Evolutionary conservation across 306 rosid species (phyloP), one percentile per base, ranked within the genome.

Genomic region (Sophora flavescens): DNA sequence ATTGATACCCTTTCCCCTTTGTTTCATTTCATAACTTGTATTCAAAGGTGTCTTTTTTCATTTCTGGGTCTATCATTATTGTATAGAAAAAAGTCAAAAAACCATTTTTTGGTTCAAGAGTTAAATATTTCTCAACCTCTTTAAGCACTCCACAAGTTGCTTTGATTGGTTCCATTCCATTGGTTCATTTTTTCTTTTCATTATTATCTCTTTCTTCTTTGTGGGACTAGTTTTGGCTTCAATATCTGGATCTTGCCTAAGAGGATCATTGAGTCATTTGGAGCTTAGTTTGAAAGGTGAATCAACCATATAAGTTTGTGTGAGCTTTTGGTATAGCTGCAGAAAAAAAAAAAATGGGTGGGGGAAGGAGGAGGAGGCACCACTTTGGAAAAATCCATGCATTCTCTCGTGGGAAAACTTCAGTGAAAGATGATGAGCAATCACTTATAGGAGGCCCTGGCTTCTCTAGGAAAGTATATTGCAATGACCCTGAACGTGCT

Each of bases 361-460:
- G 91, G 4, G 87, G 87, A 36, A 87, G 92, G 42, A 87, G 74
- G 57, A 95, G 83, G 82, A 89, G 41, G 81, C 91, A 79, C 16
- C 96, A 96, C 60, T 89, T 95, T 11, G 65, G 92, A 17, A 89
- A 89, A 83, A 92, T 96, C 82, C 99, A 96, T 81, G 96, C 93
- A 7, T 96, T 93, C 72, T 1, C 87, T 1, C 63, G 99, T 75
- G 96, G 96, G 48, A 95, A 68, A 73, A 76, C 96, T 16, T 92
- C 98, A 2, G 63, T 91, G 44, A 85, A 64, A 77, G 92, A 76
- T 0, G 91, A 75, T 0, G 99, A 96, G 3, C 99, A 92, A 33
- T 89, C 93, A 5, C 84, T 85, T 41, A 89, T 96, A 53, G 99
- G 99, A 83, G 98, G 98, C 3, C 99, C 98, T 38, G 99, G 99